Conservation (phyloP, 176 grass and related monocot genomes). For the Avena insularis region DNA sequence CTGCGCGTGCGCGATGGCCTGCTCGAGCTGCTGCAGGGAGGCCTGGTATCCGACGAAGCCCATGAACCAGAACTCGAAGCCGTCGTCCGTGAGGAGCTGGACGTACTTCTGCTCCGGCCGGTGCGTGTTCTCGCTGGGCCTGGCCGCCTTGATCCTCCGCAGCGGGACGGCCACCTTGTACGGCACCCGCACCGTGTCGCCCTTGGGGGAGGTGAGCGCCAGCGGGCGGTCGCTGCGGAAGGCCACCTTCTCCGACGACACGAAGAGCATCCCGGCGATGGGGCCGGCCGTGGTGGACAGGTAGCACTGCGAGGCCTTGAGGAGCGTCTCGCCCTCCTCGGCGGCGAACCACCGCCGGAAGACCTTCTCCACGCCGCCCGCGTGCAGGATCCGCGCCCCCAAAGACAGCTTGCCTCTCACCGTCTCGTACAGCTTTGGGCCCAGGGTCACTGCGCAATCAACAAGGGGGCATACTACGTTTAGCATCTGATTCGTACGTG, state of each 20-base stretch:
- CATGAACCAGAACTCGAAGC: slow-evolving; percentile 98
- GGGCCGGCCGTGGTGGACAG: slow-evolving; percentile 78
- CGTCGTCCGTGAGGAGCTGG: slow-evolving; percentile 71
- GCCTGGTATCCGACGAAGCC: slow-evolving; percentile 69
- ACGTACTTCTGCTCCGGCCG: slow-evolving; percentile 84
- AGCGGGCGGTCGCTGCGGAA: slow-evolving; percentile 75
- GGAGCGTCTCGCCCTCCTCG: slow-evolving; percentile 61
- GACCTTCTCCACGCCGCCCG: slow-evolving; percentile 79
- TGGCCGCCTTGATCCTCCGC: slow-evolving; percentile 56
- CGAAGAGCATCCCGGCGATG: slow-evolving; percentile 79
- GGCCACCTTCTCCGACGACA: slow-evolving; percentile 63
- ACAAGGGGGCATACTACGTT: neutral
- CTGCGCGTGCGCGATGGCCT: slow-evolving; percentile 55
- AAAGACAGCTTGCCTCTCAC: slow-evolving; percentile 84
- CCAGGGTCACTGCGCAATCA: slow-evolving; percentile 56
- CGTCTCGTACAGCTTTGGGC: slow-evolving; percentile 74
- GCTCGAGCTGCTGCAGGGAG: slow-evolving; percentile 59
- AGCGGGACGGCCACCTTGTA: slow-evolving; percentile 86
- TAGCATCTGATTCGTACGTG: neutral
- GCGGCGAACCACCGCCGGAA: slow-evolving; percentile 68
- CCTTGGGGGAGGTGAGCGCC: slow-evolving; percentile 47
- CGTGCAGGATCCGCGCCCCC: slow-evolving; percentile 70
- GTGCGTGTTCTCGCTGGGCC: slow-evolving; percentile 57
- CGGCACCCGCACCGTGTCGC: slow-evolving; percentile 54
- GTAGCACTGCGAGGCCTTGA: slow-evolving; percentile 82